Conservation (phyloP, 495 filamentous ascomycete species). For the Pyronema omphalodes region DNA sequence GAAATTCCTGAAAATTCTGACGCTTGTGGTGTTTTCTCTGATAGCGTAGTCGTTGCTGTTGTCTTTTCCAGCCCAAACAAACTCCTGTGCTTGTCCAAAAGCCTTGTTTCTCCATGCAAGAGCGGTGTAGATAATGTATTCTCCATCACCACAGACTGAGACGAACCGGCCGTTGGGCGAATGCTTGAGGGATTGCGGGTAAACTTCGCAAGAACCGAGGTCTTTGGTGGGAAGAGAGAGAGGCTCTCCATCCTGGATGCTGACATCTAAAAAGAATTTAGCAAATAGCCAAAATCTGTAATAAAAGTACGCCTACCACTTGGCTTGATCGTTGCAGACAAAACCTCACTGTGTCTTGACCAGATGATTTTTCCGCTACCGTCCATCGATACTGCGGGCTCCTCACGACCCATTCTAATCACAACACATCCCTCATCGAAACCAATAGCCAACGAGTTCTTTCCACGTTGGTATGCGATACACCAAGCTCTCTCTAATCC, state of each 20-base stretch:
- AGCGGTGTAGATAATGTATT: conserved; percentile 97
- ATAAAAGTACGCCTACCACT: conserved; percentile 32
- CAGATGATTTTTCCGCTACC: conserved; percentile 85
- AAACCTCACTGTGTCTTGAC: conserved; percentile 84
- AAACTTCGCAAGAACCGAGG: conserved; percentile 85
- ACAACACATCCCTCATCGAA: conserved; percentile 98
- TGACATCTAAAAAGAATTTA: conserved; percentile 35
- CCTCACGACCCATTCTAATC: conserved; percentile 91
- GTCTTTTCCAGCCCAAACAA: conserved; percentile 93
- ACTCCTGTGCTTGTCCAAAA: conserved; percentile 86
- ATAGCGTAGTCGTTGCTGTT: conserved; percentile 98
- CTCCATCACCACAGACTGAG: conserved; percentile 89
- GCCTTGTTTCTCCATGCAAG: conserved; percentile 95
- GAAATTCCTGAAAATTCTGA: conserved; percentile 96
- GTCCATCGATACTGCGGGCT: conserved; percentile 96
- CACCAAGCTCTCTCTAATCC: conserved; percentile 94
- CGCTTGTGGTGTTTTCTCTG: conserved; percentile 74
- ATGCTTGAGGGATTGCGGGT: conserved; percentile 82
- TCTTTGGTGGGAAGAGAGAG: conserved; percentile 83
- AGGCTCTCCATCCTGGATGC: conserved; percentile 70
- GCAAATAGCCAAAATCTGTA: background rate
- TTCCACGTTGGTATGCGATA: conserved; percentile 81
- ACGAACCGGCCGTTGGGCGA: conserved; percentile 97
- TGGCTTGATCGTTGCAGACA: conserved; percentile 88
- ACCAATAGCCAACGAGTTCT: conserved; percentile 83